Evolutionary conservation across 2,329 filamentous ascomycete species (phyloP).

Genomic region (Colletotrichum lini): DNA sequence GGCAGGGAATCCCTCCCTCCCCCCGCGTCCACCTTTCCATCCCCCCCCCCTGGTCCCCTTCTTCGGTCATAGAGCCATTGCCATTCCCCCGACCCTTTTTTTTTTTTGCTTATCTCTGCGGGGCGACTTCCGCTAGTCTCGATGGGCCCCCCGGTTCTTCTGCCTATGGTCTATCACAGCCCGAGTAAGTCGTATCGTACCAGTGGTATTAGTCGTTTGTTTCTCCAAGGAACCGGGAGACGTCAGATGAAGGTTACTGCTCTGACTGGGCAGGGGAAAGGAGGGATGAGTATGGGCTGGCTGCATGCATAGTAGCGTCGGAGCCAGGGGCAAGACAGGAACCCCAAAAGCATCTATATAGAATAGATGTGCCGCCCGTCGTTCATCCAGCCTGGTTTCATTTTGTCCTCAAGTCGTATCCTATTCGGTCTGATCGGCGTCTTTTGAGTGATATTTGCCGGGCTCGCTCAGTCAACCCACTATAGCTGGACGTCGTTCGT

Average conservation of each 20-base stretch:
- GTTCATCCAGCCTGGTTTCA: neutral
- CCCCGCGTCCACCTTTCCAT: slow-evolving; percentile 31
- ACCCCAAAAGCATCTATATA: slow-evolving; percentile 15
- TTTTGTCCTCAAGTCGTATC: neutral
- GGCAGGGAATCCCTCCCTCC: slow-evolving; percentile 19
- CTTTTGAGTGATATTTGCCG: slow-evolving; percentile 19
- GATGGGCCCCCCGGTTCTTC: slow-evolving; percentile 3
- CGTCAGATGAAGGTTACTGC: slow-evolving; percentile 40
- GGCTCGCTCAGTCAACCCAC: neutral
- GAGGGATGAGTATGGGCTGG: neutral
- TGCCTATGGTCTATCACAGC: slow-evolving; percentile 33
- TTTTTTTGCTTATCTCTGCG: slow-evolving; percentile 37
- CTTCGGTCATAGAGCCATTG: no score
- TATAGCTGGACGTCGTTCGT: slow-evolving; percentile 6
- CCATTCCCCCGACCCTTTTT: neutral
- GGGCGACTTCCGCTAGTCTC: slow-evolving; percentile 10
- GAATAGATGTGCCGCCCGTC: slow-evolving; percentile 22
- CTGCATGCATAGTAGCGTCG: slow-evolving; percentile 16
- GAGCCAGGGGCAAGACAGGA: neutral
- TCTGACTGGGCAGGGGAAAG: slow-evolving; percentile 15
- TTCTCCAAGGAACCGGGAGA: slow-evolving; percentile 31
- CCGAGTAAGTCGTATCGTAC: slow-evolving; percentile 38
- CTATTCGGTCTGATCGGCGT: slow-evolving; percentile 26
- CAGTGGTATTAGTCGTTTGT: slow-evolving; percentile 6
- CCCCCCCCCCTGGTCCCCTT: slow-evolving; percentile 18